Evolutionary conservation across 2,329 filamentous ascomycete genomes (phyloP).

Genomic region (Rhytidhysteron rufulum): DNA sequence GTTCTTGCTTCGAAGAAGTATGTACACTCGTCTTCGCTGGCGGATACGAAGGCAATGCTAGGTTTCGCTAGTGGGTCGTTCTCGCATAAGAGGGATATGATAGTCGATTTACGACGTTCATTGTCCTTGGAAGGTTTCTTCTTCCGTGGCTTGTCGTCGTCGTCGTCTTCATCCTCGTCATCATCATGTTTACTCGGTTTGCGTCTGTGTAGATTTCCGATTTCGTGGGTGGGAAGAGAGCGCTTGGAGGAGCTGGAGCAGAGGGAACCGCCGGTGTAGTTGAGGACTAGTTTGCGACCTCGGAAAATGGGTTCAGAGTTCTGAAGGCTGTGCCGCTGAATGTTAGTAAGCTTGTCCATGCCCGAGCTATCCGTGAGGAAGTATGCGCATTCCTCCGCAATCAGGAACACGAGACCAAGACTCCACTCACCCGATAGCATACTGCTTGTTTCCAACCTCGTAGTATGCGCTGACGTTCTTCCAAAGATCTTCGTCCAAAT

Average conservation of each 20-base stretch:
- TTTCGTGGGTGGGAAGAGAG: constrained; percentile 11
- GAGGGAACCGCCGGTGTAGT: constrained; percentile 49
- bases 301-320: constrained; percentile 53
- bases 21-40: constrained; percentile 78
- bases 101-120: constrained; percentile 72
- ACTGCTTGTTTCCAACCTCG: constrained; percentile 59
- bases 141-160: constrained; percentile 29
- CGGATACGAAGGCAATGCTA: constrained; percentile 77
- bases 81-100: constrained; percentile 92
- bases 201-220: constrained; percentile 21
- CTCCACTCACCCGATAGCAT: constrained; percentile 68
- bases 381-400: too few relatives aligned
- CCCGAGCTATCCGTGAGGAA: background rate
- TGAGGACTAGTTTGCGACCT: constrained; percentile 60
- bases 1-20: constrained; percentile 96
- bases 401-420: background rate
- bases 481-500: constrained; percentile 60
- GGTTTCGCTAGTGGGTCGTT: constrained; percentile 69
- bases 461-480: constrained; percentile 79
- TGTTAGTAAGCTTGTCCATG: too few relatives aligned
- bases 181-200: constrained; percentile 41
- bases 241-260: constrained; percentile 36
- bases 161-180: constrained; percentile 30
- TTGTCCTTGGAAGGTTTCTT: constrained; percentile 42
- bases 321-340: constrained; percentile 45